These are phyloP conservation scores for Sesbania bispinosa DNA, from an alignment of 306 rosid species.

Conservation along the genomic window DNA sequence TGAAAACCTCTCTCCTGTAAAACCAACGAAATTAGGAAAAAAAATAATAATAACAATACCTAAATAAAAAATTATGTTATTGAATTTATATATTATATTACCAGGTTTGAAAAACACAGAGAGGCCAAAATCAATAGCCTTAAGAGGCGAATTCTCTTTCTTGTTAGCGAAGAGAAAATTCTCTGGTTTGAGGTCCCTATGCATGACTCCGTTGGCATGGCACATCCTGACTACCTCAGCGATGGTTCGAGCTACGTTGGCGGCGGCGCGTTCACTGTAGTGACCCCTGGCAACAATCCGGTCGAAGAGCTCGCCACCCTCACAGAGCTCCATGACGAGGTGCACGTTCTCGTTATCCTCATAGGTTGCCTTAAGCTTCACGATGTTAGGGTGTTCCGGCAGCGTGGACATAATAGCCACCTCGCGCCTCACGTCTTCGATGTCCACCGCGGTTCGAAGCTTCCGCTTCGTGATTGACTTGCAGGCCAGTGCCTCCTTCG, in stretches of 20 bases:
- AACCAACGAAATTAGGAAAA: background rate
- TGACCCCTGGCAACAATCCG: slow-evolving; percentile 67
- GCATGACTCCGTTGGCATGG: slow-evolving; percentile 74
- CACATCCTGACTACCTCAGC: slow-evolving; percentile 81
- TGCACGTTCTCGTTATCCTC: slow-evolving; percentile 76
- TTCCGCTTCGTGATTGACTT: slow-evolving; percentile 85
- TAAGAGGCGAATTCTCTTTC: slow-evolving; percentile 67
- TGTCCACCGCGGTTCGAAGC: slow-evolving; percentile 69
- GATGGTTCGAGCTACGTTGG: slow-evolving; percentile 47
- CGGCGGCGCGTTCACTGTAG: slow-evolving; percentile 73
- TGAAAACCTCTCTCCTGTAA: slow-evolving; percentile 55
- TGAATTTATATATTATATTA: too few relatives aligned
- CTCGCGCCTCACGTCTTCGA: slow-evolving; percentile 73
- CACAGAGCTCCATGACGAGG: slow-evolving; percentile 76
- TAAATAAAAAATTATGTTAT: background rate
- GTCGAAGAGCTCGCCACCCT: slow-evolving; percentile 72
- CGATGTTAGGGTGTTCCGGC: slow-evolving; percentile 73
- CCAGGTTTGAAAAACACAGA: slow-evolving; percentile 76
- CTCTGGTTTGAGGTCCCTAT: slow-evolving; percentile 76
- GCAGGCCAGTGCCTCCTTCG: slow-evolving; percentile 70
- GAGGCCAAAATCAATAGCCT: slow-evolving; percentile 71
- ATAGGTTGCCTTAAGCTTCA: slow-evolving; percentile 58
- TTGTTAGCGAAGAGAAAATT: slow-evolving; percentile 67
- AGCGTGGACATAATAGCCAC: slow-evolving; percentile 68
- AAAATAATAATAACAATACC: background rate